Evolutionary conservation across 192 early-diverging fungal species (phyloP), one percentile per base, ranked within the genome.

Genomic region (Jimgerdemannia lactiflua): DNA sequence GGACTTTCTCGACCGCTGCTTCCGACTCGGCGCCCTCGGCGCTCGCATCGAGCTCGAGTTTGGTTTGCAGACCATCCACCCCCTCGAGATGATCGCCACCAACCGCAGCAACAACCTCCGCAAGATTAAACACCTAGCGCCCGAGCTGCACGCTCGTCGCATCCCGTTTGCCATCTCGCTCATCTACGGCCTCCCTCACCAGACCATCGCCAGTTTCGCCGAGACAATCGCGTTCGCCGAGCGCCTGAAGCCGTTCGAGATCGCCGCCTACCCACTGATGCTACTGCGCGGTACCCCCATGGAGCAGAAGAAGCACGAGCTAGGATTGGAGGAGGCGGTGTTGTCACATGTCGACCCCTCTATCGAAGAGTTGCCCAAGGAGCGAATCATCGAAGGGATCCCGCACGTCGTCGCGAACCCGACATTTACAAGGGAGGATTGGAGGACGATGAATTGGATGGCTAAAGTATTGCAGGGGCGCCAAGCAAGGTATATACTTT

Each of bases 181-280:
- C n/a, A 75, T 75, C 20, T 75, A 39, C 66, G 74, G 71, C 14
- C 54, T 75, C 39, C 74, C 74, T 19, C 11, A 74, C 54, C 74
- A 75, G 29, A 75, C 71, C 2, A 19, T 75, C 54, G 73, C 41
- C 14, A 44, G 42, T 71, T 75, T 75, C 42, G 20, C 8, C 4
- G 7, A 41, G 11, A 75, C 41, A 20, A 71, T 75, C 10, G 73
- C 70, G 4, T 75, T 71, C 39, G 18, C 9, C 18, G 40, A 49
- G 41, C 17, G 3, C 20, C 42, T 75, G 20, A 59, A 44, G 4
- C 29, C 73, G 4, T n/a, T 39, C 17, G 40, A 42, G 8, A 18
- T 75, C 42, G 19, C 39, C n/a, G 74, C 74, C 9, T 75, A 41
- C 39, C 74, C 74, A 14, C 66, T 75, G 11, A 75, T 75, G 74